These are phyloP conservation scores for Globisporangium cystogenes DNA, from an alignment of 352 stramenopile genomes.

Conservation along the genomic window DNA sequence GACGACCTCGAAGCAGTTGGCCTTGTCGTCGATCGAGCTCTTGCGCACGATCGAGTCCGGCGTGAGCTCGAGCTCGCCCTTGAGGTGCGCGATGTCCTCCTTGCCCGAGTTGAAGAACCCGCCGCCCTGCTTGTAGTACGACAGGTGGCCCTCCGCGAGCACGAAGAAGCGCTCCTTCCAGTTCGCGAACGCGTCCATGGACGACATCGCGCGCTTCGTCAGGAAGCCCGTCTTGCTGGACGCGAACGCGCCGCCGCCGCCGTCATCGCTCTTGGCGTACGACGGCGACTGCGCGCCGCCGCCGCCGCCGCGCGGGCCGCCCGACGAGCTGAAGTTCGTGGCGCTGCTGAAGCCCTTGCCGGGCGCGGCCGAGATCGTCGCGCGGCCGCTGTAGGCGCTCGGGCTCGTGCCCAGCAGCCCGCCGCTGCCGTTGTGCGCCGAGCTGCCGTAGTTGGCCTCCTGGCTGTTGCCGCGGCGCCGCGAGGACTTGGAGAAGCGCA, in stretches of 20 bases:
- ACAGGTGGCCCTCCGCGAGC: constrained; percentile 74
- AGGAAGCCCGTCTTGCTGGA: constrained; percentile 83
- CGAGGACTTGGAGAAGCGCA: constrained; percentile 63
- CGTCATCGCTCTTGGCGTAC: constrained; percentile 16
- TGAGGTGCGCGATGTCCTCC: constrained; percentile 83
- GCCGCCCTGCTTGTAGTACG: constrained; percentile 84
- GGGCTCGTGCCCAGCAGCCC: constrained; percentile 33
- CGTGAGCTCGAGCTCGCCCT: constrained; percentile 78
- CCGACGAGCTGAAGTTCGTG: constrained; percentile 15
- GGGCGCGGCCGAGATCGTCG: constrained; percentile 48
- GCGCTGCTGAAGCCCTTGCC: constrained; percentile 26
- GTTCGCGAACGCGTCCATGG: constrained; percentile 85
- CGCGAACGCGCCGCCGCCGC: constrained; percentile 55
- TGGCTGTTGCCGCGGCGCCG: constrained; percentile 65
- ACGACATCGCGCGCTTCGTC: constrained; percentile 83
- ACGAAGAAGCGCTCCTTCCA: constrained; percentile 89
- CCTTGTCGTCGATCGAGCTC: constrained; percentile 82
- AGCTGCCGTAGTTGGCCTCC: constrained; percentile 31
- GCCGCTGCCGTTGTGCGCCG: constrained; percentile 20
- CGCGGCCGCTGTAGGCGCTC: constrained; percentile 30
- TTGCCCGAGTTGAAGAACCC: constrained; percentile 85
- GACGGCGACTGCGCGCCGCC: constrained; percentile 12
- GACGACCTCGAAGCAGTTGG: constrained; percentile 84
- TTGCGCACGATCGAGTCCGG: constrained; percentile 76
- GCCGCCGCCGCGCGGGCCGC: constrained; percentile 1